Conservation (phyloP, 2,329 filamentous ascomycete genomes). For the Colletotrichum nymphaeae region DNA sequence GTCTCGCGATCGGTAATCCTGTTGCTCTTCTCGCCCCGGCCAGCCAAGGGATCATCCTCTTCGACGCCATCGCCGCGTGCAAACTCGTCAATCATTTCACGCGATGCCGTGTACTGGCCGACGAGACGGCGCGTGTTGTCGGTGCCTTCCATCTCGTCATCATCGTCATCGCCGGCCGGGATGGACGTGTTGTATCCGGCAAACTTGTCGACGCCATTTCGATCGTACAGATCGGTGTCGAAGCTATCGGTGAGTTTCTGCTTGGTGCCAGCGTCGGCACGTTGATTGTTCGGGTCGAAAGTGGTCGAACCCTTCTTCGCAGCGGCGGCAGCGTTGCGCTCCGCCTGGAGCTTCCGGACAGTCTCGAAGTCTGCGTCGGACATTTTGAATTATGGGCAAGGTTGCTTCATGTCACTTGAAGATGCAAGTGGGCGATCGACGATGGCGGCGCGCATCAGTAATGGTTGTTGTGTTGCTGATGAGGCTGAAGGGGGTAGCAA, state of each 20-base stretch:
- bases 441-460: slow-evolving; percentile 38
- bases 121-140: slow-evolving; percentile 83
- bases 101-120: slow-evolving; percentile 95
- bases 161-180: slow-evolving; percentile 80
- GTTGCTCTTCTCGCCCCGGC: slow-evolving; percentile 85
- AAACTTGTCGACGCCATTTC: slow-evolving; percentile 82
- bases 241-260: slow-evolving; percentile 90
- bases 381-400: slow-evolving; percentile 60
- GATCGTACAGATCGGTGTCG: slow-evolving; percentile 89
- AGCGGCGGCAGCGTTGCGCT: slow-evolving; percentile 86
- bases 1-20: slow-evolving; percentile 94
- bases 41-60: slow-evolving; percentile 89
- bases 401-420: slow-evolving; percentile 49
- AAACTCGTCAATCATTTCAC: slow-evolving; percentile 93
- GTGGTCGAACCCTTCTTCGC: slow-evolving; percentile 85
- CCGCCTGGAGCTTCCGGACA: slow-evolving; percentile 88
- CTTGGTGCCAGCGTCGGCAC: slow-evolving; percentile 86
- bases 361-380: slow-evolving; percentile 87
- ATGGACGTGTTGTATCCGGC: slow-evolving; percentile 93
- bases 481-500: slow-evolving; percentile 37
- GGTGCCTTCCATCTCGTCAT: slow-evolving; percentile 80
- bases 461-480: slow-evolving; percentile 40
- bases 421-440: slow-evolving; percentile 33
- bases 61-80: slow-evolving; percentile 86
- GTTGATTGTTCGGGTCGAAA: slow-evolving; percentile 83